A percentile compares a stretch with the other conserved stretches of the same genome.
Evolutionary conservation across 257 asterid species (phyloP).

Genomic region (Solanum habrochaites): DNA sequence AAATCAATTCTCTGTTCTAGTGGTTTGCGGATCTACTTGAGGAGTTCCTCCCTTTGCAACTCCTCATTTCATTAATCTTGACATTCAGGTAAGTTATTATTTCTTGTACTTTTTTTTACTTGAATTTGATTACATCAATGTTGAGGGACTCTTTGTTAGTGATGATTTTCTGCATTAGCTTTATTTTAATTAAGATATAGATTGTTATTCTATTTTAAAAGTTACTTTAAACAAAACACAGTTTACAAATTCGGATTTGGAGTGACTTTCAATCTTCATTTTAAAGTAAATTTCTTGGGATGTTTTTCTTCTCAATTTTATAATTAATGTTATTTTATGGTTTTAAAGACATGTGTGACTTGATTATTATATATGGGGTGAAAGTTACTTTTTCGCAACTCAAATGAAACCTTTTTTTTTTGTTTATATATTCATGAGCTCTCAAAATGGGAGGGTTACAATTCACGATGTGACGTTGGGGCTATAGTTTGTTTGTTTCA

Average conservation of each 20-base stretch:
- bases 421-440: background rate
- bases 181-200: background rate
- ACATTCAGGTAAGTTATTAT: background rate
- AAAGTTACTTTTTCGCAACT: background rate
- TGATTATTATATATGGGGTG: background rate
- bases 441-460: background rate
- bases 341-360: background rate
- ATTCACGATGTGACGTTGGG: background rate
- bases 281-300: background rate
- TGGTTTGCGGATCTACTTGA: too few relatives aligned
- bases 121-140: background rate
- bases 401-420: too few relatives aligned
- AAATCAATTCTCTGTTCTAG: too few relatives aligned
- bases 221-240: too few relatives aligned
- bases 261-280: background rate
- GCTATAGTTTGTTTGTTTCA: background rate
- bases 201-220: background rate
- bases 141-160: background rate
- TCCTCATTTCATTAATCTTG: background rate
- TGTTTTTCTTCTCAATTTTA: background rate
- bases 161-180: background rate
- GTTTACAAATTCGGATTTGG: background rate
- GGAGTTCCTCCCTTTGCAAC: background rate
- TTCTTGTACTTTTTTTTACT: background rate
- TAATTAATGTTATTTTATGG: background rate